Percentiles rank a stretch among this genome's conserved stretches.
Conservation (phyloP, 345 rosid genomes). For the Eucalyptus sp. region DNA sequence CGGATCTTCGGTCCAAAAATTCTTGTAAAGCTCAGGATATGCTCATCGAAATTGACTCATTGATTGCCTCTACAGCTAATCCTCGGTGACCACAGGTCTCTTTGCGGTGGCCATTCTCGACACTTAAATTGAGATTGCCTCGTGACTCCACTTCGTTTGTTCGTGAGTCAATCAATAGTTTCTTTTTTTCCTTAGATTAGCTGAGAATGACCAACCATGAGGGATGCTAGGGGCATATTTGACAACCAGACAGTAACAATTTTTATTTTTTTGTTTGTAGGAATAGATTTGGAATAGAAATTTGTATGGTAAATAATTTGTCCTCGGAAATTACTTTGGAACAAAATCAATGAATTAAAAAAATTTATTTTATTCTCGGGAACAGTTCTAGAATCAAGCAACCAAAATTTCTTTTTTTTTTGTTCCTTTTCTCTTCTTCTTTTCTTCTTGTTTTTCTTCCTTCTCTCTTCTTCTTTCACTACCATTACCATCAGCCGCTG, state of each 20-base stretch:
- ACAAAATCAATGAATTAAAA: rapidly evolving
- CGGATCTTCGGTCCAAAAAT: not conserved
- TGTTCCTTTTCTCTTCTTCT: too few species aligned
- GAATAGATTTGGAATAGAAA: rapidly evolving
- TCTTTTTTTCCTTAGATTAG: not conserved
- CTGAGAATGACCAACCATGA: not conserved
- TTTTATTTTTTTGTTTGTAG: rapidly evolving
- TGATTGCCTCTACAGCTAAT: not conserved
- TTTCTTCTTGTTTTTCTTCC: too few species aligned
- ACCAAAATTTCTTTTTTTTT: too few species aligned
- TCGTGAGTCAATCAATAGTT: not conserved
- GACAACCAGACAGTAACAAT: too few species aligned
- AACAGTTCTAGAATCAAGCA: rapidly evolving
- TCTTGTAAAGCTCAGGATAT: not conserved
- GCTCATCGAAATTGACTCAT: not conserved
- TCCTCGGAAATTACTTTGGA: too few species aligned
- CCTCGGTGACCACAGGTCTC: not conserved
- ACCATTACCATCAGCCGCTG: rapidly evolving
- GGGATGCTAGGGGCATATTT: too few species aligned
- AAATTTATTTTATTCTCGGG: rapidly evolving
- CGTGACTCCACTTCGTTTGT: not conserved
- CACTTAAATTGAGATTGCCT: not conserved
- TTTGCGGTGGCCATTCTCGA: not conserved
- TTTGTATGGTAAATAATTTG: too few species aligned
- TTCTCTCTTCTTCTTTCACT: too few species aligned